Evolutionary conservation across 208 protist species (phyloP), one percentile per base, ranked within the genome.

Genomic region (Naegleria lovaniensis): DNA sequence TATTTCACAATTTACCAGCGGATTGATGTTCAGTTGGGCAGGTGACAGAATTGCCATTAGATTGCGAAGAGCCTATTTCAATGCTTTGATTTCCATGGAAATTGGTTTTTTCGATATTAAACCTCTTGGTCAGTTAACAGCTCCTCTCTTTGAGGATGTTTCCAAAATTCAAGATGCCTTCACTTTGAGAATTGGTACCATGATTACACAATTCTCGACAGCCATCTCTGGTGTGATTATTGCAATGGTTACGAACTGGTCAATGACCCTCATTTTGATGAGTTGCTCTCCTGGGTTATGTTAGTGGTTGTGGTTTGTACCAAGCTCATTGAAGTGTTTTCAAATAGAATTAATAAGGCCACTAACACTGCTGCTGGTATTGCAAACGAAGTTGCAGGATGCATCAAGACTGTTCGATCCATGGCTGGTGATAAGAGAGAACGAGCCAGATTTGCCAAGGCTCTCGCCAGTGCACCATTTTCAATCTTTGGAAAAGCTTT

Each of bases 81-180:
- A 48, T 48, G 38, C 29, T 33, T n/a, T 85, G 25, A 22, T 85
- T 16, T 25, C 13, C 9, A 33, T 43, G 41, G 83, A 85, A 85
- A 85, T 85, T 11, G 83, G 83, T 25, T 85, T 48, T 48, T 85
- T 85, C n/a, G 83, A 85, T 19, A 85, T 85, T 5, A 85, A 85
- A 29, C 13, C 13, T 6, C 13, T 19, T 48, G 83, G 83, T 38
- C 16, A 9, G 5, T 48, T 85, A 48, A 51, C 40, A 2, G 13
- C 83, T 38, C 40, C 83, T 48, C 16, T 85, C 13, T 40, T 48
- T 48, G 29, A 40, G 16, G 41, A 88, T 19, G 39, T 88, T 2
- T 6, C 22, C 15, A 39, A 13, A 58, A 39, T 58, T 25, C 22
- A 29, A 58, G 43, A 58, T 58, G 85, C 43, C 16, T 88, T 58